Percentiles rank a stretch among this genome's conserved stretches.
Evolutionary conservation across 371 early-diverging fungal genomes (phyloP).

Genomic region (Mortierella sp.): DNA sequence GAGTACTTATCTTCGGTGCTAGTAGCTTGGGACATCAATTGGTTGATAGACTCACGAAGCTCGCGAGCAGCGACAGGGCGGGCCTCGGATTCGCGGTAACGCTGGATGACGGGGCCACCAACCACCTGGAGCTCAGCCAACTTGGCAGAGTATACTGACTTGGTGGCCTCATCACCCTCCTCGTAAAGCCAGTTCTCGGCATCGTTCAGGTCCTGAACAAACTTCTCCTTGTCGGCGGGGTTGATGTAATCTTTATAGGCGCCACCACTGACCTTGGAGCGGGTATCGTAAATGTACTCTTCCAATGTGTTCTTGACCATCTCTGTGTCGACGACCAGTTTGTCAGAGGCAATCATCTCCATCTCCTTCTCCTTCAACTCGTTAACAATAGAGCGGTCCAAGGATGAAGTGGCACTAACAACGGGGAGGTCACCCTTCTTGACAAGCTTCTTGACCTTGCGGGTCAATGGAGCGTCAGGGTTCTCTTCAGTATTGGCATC

Average conservation of each 20-base stretch:
- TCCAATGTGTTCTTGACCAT: slow-evolving; percentile 95
- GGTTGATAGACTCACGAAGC: slow-evolving; percentile 83
- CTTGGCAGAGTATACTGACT: slow-evolving; percentile 90
- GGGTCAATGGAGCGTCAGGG: slow-evolving; percentile 62
- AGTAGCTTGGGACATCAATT: slow-evolving; percentile 77
- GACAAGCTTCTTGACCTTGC: slow-evolving; percentile 89
- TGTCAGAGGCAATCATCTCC: slow-evolving; percentile 89
- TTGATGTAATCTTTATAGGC: slow-evolving; percentile 81
- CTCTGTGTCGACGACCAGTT: slow-evolving; percentile 94
- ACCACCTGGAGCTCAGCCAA: slow-evolving; percentile 83
- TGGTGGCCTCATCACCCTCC: slow-evolving; percentile 94
- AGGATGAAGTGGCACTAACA: slow-evolving; percentile 69
- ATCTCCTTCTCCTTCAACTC: slow-evolving; percentile 83
- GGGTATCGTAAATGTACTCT: slow-evolving; percentile 98
- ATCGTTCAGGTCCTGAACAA: slow-evolving; percentile 76
- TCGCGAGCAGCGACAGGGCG: slow-evolving; percentile 86
- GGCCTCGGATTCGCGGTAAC: slow-evolving; percentile 88
- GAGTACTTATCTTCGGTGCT: slow-evolving; percentile 87
- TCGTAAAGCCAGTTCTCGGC: slow-evolving; percentile 98
- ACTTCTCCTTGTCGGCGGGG: slow-evolving; percentile 78
- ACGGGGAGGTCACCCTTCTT: slow-evolving; percentile 90
- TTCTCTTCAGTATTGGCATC: slow-evolving; percentile 66
- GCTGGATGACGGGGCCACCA: slow-evolving; percentile 86
- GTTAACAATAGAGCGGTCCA: slow-evolving; percentile 68
- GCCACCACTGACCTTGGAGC: slow-evolving; percentile 86